Percentiles rank a stretch among this genome's conserved stretches.
Conservation (phyloP, 2,329 filamentous ascomycete genomes). For the Scedosporium minutisporum region DNA sequence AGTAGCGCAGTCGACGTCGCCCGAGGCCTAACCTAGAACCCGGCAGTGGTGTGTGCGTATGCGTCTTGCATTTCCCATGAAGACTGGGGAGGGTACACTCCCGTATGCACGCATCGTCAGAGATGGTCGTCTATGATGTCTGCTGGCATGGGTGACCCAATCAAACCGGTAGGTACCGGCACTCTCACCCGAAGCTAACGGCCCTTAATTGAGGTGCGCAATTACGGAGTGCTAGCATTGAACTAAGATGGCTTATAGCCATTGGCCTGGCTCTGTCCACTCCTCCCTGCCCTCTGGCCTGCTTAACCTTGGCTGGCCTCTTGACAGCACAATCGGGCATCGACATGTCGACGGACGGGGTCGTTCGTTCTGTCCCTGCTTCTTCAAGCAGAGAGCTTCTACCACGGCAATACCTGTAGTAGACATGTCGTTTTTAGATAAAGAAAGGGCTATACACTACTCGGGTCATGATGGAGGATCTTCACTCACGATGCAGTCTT, state of each 20-base stretch:
- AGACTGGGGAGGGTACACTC: background rate
- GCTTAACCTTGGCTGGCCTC: background rate
- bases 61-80: background rate
- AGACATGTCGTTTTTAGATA: background rate
- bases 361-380: background rate
- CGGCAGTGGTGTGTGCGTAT: background rate
- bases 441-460: background rate
- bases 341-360: background rate
- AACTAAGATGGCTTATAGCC: background rate
- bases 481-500: background rate
- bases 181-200: background rate
- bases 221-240: background rate
- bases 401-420: background rate
- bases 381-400: background rate
- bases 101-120: background rate
- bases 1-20: background rate
- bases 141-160: background rate
- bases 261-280: background rate
- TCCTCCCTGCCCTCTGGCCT: background rate
- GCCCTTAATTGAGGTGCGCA: background rate
- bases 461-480: background rate
- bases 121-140: background rate
- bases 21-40: background rate
- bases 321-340: conserved; percentile 3
- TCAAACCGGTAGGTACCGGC: background rate